These are phyloP conservation scores for Boletus sp. DNA, from an alignment of 1,284 basidiomycete genomes.

Conservation along the genomic window DNA sequence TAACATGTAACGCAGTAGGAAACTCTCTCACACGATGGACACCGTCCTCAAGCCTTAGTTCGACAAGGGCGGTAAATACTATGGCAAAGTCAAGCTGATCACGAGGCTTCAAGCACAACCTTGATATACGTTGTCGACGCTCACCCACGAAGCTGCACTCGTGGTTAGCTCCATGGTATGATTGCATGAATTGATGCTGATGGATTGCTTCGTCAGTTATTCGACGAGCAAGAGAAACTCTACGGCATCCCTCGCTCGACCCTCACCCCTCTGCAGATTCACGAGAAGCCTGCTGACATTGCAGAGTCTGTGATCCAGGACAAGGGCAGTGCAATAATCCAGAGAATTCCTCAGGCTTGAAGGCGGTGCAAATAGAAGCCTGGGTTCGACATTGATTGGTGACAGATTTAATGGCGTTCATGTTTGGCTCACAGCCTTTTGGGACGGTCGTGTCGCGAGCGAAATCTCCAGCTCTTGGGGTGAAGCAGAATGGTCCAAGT, in stretches of 20 bases:
- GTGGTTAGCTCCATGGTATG: slow-evolving; percentile 54
- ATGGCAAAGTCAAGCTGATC: slow-evolving; percentile 79
- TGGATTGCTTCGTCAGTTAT: slow-evolving; percentile 53
- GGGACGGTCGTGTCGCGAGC: slow-evolving; percentile 82
- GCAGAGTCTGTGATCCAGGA: slow-evolving; percentile 55
- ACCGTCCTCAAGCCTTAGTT: slow-evolving; percentile 62
- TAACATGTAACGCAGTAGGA: slow-evolving; percentile 51
- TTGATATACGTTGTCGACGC: slow-evolving; percentile 78
- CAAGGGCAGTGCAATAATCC: slow-evolving; percentile 51
- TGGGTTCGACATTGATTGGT: slow-evolving; percentile 1
- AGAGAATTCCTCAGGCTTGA: slow-evolving; percentile 67
- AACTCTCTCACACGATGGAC: slow-evolving; percentile 64
- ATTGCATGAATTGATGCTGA: slow-evolving; percentile 1
- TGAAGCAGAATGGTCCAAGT: slow-evolving; percentile 84
- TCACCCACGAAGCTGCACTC: slow-evolving; percentile 81
- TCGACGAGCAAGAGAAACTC: slow-evolving; percentile 75
- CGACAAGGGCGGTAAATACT: slow-evolving; percentile 66
- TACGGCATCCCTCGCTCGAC: slow-evolving; percentile 78
- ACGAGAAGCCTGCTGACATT: slow-evolving; percentile 71
- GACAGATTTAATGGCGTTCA: slow-evolving; percentile 89
- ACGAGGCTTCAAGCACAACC: slow-evolving; percentile 84
- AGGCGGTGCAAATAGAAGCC: slow-evolving; percentile 65
- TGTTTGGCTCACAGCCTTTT: slow-evolving; percentile 87
- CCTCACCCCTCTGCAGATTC: slow-evolving; percentile 73
- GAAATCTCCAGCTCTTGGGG: slow-evolving; percentile 87